Conservation (phyloP, 257 asterid species). For the Scutellaria barbata region DNA sequence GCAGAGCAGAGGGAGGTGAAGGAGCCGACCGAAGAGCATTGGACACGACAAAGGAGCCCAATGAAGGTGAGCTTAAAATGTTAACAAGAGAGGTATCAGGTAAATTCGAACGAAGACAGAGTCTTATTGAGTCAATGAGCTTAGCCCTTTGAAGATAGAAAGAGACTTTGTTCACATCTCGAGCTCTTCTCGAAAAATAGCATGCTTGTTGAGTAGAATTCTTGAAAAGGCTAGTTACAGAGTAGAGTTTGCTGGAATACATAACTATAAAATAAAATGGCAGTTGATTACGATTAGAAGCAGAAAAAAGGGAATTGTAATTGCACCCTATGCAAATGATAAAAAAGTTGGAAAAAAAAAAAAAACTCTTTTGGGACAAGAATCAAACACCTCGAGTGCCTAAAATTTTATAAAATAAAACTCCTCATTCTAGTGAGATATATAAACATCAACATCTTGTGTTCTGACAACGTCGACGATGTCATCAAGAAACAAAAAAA, state of each 20-base stretch:
- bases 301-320: not conserved
- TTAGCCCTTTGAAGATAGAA: constrained; percentile 82
- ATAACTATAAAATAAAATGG: constrained; percentile 33
- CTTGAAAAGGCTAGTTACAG: constrained; percentile 34
- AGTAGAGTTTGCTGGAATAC: constrained; percentile 43
- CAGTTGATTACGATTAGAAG: constrained; percentile 9
- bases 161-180: constrained; percentile 59
- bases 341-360: not conserved
- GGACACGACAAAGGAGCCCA: constrained; percentile 81
- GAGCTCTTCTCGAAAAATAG: constrained; percentile 47
- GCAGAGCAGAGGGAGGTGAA: constrained; percentile 71
- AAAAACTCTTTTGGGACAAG: constrained; percentile 24
- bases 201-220: constrained; percentile 44
- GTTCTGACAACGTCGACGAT: not conserved
- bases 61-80: constrained; percentile 55
- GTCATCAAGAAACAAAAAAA: not conserved
- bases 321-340: constrained; percentile 15
- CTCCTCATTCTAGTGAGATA: not conserved
- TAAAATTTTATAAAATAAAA: not conserved
- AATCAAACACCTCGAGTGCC: constrained; percentile 44
- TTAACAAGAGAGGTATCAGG: constrained; percentile 55
- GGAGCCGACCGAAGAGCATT: constrained; percentile 88
- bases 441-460: constrained; percentile 20
- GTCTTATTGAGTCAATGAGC: constrained; percentile 81
- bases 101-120: constrained; percentile 67